Evolutionary conservation across 2,329 filamentous ascomycete species (phyloP), one percentile per base, ranked within the genome.

Genomic region (Rhinocladiella mackenziei): DNA sequence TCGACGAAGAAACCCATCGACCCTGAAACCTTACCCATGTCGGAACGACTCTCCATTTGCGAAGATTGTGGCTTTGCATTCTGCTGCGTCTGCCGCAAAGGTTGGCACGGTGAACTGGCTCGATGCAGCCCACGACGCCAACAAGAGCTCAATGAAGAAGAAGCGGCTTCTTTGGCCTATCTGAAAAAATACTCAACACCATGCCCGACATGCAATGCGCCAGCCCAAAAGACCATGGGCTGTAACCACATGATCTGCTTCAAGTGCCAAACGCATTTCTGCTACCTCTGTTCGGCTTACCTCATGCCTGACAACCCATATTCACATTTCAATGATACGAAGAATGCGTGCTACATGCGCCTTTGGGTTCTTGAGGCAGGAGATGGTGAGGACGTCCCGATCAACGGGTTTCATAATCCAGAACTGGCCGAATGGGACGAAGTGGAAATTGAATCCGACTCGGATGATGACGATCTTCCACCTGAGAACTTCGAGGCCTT

Each of bases 161-260:
- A 96, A 56, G 82, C 87, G 60, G 88, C 88, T 0, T 89, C 86
- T 2, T 74, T 92, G 52, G 85, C 92, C 45, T 98, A 94, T 62
- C 74, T 98, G 56, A 74, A 78, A 36, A 68, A 80, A 50, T 82
- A 95, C 67, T 94, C 89, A 0, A 88, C 88, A 8, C 81, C 85
- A 1, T 98, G 92, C 61, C 89, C 92, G 8, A 91, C 88, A 3
- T 98, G 92, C 67, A 80, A 75, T 20, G 83, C 84, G 1, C 87
- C 87, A 0, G 84, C 83, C 15, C 87, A 95, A 62, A 98, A 98
- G 72, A 87, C 84, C 1, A 81, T 86, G 60, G 92, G 92, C 28
- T 98, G 92, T 73, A 96, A 96, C 65, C 89, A 96, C 66, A 97
- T 97, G 89, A 86, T 83, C 37, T 96, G 91, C 67, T 87, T 84